Conservation (phyloP, 2,329 filamentous ascomycete genomes). For the Nothomitra cinnamomea region DNA sequence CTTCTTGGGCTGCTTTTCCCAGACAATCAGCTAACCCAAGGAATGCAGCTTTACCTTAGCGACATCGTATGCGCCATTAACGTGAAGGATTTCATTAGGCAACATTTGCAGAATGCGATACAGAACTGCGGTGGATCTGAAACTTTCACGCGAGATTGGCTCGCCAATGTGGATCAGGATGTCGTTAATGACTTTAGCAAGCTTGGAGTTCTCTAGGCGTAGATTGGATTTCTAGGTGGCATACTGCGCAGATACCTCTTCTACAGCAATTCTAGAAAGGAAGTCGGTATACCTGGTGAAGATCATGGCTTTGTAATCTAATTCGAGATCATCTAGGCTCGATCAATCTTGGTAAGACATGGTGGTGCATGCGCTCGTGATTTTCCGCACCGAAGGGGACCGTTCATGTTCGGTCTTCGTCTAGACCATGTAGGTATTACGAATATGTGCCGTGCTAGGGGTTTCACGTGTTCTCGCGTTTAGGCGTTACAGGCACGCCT, state of each 20-base stretch:
- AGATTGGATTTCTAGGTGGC: neutral
- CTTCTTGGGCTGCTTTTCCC: neutral
- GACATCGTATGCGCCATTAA: conserved; percentile 55
- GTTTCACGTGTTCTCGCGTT: too few relatives aligned
- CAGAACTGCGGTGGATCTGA: conserved; percentile 44
- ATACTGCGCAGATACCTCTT: neutral
- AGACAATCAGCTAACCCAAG: conserved; percentile 24
- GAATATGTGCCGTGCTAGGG: too few relatives aligned
- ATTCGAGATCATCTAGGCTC: too few relatives aligned
- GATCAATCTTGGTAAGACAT: too few relatives aligned
- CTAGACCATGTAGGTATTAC: too few relatives aligned
- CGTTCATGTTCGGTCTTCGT: too few relatives aligned
- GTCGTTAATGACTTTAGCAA: conserved; percentile 46
- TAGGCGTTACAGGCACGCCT: too few relatives aligned
- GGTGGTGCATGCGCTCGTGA: too few relatives aligned
- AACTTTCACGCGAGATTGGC: conserved; percentile 49
- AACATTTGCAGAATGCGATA: conserved; percentile 42
- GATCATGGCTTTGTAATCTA: too few relatives aligned
- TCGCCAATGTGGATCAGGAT: conserved; percentile 58
- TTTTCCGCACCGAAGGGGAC: too few relatives aligned
- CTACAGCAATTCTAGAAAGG: too few relatives aligned
- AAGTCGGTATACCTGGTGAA: too few relatives aligned
- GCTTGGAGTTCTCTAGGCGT: conserved; percentile 14
- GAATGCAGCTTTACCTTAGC: conserved; percentile 32
- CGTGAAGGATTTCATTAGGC: conserved; percentile 45